These are phyloP conservation scores for Solanum appendiculatum DNA, from an alignment of 257 asterid species.

Conservation along the genomic window DNA sequence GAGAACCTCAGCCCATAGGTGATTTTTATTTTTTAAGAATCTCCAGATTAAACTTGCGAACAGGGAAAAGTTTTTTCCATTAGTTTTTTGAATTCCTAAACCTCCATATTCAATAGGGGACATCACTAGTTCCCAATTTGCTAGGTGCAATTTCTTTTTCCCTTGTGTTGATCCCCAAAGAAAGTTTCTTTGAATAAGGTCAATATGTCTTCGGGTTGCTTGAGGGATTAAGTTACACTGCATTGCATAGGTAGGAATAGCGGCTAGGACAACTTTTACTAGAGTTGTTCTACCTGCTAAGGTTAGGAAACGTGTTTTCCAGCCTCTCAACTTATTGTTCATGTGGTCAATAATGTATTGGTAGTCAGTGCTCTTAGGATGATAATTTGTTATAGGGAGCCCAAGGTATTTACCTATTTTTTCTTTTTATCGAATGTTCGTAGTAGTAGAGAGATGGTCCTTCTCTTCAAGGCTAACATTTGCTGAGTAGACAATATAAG, in stretches of 20 bases:
- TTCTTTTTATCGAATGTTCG: neutral
- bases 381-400: neutral
- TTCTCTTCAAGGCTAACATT: neutral
- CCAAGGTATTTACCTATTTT: neutral
- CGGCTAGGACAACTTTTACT: neutral
- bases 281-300: neutral
- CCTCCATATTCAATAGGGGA: neutral
- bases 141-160: neutral
- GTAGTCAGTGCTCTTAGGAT: neutral
- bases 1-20: neutral
- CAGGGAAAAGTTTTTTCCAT: neutral
- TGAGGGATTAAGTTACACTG: neutral
- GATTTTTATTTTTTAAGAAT: neutral
- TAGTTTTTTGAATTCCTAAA: neutral
- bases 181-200: no score
- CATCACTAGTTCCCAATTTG: neutral
- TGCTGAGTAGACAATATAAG: neutral
- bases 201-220: no score
- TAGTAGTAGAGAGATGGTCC: neutral
- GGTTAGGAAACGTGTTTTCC: neutral
- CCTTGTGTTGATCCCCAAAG: neutral
- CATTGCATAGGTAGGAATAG: neutral
- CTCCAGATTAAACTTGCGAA: neutral
- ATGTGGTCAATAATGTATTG: neutral
- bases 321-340: neutral